Conservation (phyloP, 345 rosid species). For the Punica granatum region DNA sequence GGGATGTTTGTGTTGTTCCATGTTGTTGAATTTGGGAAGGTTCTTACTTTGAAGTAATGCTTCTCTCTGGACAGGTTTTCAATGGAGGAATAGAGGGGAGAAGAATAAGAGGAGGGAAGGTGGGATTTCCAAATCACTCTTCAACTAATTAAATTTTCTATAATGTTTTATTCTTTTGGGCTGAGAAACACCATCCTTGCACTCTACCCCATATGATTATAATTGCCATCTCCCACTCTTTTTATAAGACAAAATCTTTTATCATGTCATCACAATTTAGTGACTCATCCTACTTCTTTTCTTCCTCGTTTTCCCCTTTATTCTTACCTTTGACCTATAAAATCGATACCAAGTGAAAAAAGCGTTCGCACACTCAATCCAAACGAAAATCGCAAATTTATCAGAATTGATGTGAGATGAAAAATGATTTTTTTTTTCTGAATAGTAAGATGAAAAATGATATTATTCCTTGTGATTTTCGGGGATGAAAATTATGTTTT, state of each 20-base stretch:
- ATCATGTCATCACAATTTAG: not conserved
- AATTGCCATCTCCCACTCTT: not conserved
- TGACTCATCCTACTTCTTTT: too few species aligned
- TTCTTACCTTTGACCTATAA: too few species aligned
- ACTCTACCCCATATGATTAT: conserved; percentile 12
- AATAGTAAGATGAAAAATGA: too few species aligned
- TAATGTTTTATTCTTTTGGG: conserved; percentile 1
- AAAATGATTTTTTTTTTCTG: too few species aligned
- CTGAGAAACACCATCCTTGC: conserved; percentile 21
- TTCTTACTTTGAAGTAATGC: not conserved
- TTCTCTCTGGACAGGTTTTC: not conserved
- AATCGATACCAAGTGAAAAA: too few species aligned
- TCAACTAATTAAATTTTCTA: conserved; percentile 7
- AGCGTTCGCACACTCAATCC: too few species aligned
- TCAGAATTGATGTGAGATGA: too few species aligned
- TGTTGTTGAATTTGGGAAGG: not conserved
- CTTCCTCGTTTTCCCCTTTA: too few species aligned
- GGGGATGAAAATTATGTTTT: too few species aligned
- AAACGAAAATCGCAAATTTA: too few species aligned
- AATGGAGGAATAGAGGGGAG: not conserved
- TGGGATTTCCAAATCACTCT: conserved; percentile 38
- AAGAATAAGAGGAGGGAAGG: conserved; percentile 14
- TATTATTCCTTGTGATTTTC: too few species aligned
- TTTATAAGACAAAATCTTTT: not conserved
- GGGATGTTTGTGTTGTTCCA: not conserved